Percentiles rank a stretch among this genome's conserved stretches.
phyloP scores from a whole-genome alignment of 441 rosid genomes.

The Euphorbia corollata region DNA sequence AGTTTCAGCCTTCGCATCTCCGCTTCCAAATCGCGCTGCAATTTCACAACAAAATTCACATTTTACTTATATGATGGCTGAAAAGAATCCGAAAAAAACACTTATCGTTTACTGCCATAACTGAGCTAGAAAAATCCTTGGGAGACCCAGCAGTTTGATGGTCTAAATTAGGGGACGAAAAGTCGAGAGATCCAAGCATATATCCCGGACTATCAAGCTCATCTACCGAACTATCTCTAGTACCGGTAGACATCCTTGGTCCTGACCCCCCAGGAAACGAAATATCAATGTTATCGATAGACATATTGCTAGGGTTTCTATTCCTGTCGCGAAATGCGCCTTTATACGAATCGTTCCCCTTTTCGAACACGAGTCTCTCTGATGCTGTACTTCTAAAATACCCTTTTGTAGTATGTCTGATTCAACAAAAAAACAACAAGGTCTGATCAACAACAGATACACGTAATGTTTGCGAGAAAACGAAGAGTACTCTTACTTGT shows the following conservation, averaged over 20 bases:
- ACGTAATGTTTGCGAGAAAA: neutral
- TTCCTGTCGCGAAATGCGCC: conserved; percentile 22
- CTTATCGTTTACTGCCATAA: conserved; percentile 36
- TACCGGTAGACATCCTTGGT: conserved; percentile 22
- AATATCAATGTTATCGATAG: conserved; percentile 36
- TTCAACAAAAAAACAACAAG: neutral
- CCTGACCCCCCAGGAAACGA: conserved; percentile 6
- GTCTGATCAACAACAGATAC: neutral
- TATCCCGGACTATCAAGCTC: conserved; percentile 26
- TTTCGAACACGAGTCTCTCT: conserved; percentile 32
- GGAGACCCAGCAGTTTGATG: conserved; percentile 22
- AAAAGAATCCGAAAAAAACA: neutral
- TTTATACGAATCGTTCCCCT: conserved; percentile 18
- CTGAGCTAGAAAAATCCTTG: conserved; percentile 22
- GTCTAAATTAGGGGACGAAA: conserved; percentile 32
- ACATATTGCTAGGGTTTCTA: conserved; percentile 26
- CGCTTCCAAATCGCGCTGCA: conserved; percentile 42
- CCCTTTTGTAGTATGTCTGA: conserved; percentile 26
- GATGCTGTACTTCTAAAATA: conserved; percentile 27
- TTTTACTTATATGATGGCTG: too few relatives aligned
- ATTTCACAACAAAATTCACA: too few relatives aligned
- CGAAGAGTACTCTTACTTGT: conserved; percentile 28
- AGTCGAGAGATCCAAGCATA: conserved; percentile 33
- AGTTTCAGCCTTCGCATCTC: conserved; percentile 78
- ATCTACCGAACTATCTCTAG: conserved; percentile 27